A percentile compares a stretch with the other conserved stretches of the same genome.
Conservation (phyloP, 805 yeast genomes). For the Zygoascus flipseniorum region DNA sequence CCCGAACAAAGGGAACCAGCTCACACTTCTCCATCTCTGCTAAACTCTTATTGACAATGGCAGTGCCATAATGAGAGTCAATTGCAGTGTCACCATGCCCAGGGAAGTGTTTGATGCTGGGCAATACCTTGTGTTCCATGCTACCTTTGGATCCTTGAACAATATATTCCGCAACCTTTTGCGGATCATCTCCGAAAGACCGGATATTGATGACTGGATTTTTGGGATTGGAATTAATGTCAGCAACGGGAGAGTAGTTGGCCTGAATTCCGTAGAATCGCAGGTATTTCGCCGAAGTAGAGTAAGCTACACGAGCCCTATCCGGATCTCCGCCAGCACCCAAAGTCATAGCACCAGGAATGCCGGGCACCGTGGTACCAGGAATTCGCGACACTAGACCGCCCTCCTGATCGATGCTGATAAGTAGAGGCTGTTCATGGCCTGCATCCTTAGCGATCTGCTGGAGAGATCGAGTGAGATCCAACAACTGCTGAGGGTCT, state of each 20-base stretch:
- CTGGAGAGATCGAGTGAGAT: slow-evolving; percentile 42
- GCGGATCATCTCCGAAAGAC: slow-evolving; percentile 47
- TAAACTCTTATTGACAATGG: slow-evolving; percentile 45
- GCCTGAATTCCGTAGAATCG: slow-evolving; percentile 43
- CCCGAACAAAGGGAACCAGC: slow-evolving; percentile 40
- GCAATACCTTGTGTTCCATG: slow-evolving; percentile 42
- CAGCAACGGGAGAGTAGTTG: slow-evolving; percentile 50
- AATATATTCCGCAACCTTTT: slow-evolving; percentile 44
- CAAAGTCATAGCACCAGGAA: slow-evolving; percentile 56
- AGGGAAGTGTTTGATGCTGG: slow-evolving; percentile 54
- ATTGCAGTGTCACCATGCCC: slow-evolving; percentile 53
- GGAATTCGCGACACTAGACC: slow-evolving; percentile 40
- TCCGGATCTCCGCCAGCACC: slow-evolving; percentile 44
- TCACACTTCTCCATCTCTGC: slow-evolving; percentile 42
- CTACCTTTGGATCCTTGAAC: slow-evolving; percentile 42
- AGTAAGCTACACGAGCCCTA: slow-evolving; percentile 39
- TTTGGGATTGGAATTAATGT: slow-evolving; percentile 44
- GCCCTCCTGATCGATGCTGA: slow-evolving; percentile 54
- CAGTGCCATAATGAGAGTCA: slow-evolving; percentile 45
- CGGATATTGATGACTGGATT: slow-evolving; percentile 51
- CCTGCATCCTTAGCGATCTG: slow-evolving; percentile 40
- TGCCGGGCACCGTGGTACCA: slow-evolving; percentile 28
- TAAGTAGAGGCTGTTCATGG: slow-evolving; percentile 42
- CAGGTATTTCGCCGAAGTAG: slow-evolving; percentile 45
- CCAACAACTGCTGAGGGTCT: slow-evolving; percentile 39